Base-by-base conservation (phyloP, 768 basidiomycete genomes). In the Amanita fuliginea region DNA sequence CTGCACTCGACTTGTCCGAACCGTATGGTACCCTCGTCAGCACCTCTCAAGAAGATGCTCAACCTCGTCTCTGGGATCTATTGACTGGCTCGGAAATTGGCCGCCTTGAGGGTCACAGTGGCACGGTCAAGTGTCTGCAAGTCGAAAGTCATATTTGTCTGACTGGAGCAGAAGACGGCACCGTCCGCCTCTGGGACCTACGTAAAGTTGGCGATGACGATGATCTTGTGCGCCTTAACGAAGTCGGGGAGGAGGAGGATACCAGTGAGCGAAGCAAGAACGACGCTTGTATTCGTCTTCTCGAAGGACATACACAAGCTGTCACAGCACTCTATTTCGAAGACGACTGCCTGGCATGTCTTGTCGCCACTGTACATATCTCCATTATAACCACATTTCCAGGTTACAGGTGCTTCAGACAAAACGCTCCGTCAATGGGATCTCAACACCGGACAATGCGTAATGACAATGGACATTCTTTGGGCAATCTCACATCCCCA, bases 391-490 rank as follows among this genome's bases (percentile, higher is more conserved):
- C 62, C 28, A 59, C 43, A 48, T 52, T 46, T 51, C 9, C 56
- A 94, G 93, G 90, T 98, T 10, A 97, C 94, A 6, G 96, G 96
- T 30, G 95, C 96, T 4, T 92, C 90, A 3, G 96, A 99, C 69
- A 97, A 97, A 67, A 99, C 96, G 0, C 75, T 99, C 48, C 88
- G 96, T 2, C 95, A 98, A 62, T 99, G 96, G 96, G 96, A 98
- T 61, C 78, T 98, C 47, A 80, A 78, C 16, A 98, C 96, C 0
- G 96, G 95, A 6, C 96, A 98, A 72, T 99, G 96, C 65, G 85
- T 98, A 41, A 84, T 96, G 73, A 95, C 95, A 19, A 99, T 99
- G 96, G 96, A 99, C 65, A 96, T 99, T 55, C 80, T 99, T 21
- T 99, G 96, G 96, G 96, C 95, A 2, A 95, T 98, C 56, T 92